These are phyloP conservation scores for Penicillium sp. DNA, from an alignment of 2,329 filamentous ascomycete genomes.

Conservation along the genomic window DNA sequence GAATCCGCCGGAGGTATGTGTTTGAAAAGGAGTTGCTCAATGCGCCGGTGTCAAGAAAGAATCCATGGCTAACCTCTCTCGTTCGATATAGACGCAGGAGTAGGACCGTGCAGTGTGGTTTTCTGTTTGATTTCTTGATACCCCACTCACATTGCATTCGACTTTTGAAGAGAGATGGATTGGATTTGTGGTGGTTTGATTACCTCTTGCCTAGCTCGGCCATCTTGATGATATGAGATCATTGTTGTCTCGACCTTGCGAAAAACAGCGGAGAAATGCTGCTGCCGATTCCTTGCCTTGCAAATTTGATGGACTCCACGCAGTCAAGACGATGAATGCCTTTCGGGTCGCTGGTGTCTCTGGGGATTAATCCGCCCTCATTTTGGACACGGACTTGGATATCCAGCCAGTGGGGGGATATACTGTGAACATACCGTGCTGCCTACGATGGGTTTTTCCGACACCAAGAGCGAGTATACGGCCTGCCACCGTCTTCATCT, in stretches of 20 bases:
- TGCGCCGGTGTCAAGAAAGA: background rate
- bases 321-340: background rate
- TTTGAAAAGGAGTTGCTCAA: background rate
- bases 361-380: too few species aligned
- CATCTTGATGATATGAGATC: background rate
- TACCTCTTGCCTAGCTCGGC: background rate
- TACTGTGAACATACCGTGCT: background rate
- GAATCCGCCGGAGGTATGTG: conserved; percentile 58
- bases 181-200: background rate
- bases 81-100: conserved; percentile 3
- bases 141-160: background rate
- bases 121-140: conserved; percentile 1
- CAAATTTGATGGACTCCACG: background rate
- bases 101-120: background rate
- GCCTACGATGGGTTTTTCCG: background rate
- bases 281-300: background rate
- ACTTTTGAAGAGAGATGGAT: background rate
- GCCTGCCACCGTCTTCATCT: background rate
- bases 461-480: background rate
- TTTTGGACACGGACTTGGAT: background rate
- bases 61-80: conserved; percentile 1
- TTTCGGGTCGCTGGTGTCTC: background rate
- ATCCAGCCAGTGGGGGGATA: background rate
- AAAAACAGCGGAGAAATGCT: background rate
- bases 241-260: background rate